phyloP scores from a whole-genome alignment of 441 rosid species.

The Pelargonium australe region DNA sequence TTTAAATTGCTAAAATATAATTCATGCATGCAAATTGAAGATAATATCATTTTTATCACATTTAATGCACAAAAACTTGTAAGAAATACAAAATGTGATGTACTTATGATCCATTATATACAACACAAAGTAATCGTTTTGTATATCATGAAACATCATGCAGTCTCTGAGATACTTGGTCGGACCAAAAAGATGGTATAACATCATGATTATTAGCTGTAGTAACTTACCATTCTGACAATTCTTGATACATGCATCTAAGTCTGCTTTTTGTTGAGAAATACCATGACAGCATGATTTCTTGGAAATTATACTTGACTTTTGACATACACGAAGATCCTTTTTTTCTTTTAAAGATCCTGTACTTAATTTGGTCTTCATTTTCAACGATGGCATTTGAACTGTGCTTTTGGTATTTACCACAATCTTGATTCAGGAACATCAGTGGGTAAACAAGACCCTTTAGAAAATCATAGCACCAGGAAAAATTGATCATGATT shows the following conservation, averaged over 20 bases:
- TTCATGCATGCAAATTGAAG: no score
- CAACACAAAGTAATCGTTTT: background rate
- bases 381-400: constrained; percentile 68
- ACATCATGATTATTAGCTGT: constrained; percentile 14
- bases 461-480: constrained; percentile 31
- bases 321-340: constrained; percentile 48
- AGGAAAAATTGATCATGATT: constrained; percentile 27
- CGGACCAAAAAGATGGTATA: background rate
- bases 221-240: constrained; percentile 36
- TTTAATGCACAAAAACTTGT: no score
- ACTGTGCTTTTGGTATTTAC: constrained; percentile 24
- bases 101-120: background rate
- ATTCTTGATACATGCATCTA: constrained; percentile 25
- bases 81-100: background rate
- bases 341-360: constrained; percentile 40
- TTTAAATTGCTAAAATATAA: no score
- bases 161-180: background rate
- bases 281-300: constrained; percentile 30
- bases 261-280: constrained; percentile 33
- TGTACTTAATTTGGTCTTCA: constrained; percentile 47
- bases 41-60: no score
- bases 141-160: background rate
- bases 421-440: constrained; percentile 37
- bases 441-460: constrained; percentile 31
- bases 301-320: constrained; percentile 50